These are phyloP conservation scores for Oidium heveae DNA, from an alignment of 2,329 filamentous ascomycete genomes.

Conservation along the genomic window DNA sequence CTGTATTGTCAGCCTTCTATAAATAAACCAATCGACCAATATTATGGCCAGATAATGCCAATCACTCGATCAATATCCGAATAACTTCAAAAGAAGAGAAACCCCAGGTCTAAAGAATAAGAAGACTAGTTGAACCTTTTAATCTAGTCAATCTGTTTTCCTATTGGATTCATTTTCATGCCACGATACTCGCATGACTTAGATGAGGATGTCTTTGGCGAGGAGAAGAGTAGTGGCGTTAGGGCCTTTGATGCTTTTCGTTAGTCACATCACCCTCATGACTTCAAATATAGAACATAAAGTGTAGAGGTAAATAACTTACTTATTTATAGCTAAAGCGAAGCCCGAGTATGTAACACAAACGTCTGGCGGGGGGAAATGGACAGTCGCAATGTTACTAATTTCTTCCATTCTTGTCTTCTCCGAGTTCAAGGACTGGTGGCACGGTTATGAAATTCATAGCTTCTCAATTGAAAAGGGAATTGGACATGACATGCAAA, in stretches of 20 bases:
- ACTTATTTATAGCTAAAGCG: conserved; percentile 46
- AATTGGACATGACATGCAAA: conserved; percentile 63
- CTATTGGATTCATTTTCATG: too few relatives aligned
- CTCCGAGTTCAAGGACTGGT: conserved; percentile 62
- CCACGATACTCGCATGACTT: conserved; percentile 17
- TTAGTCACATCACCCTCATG: conserved; percentile 23
- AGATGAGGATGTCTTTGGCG: conserved; percentile 58
- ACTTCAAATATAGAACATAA: not conserved
- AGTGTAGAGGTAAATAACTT: not conserved
- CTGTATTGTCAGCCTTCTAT: too few relatives aligned
- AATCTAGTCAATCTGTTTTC: too few relatives aligned
- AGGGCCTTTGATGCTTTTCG: conserved; percentile 93
- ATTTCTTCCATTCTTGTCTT: conserved; percentile 52
- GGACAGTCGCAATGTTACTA: conserved; percentile 61
- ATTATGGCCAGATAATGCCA: too few relatives aligned
- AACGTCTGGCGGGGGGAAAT: conserved; percentile 72
- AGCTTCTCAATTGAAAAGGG: conserved; percentile 87
- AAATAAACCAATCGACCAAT: too few relatives aligned
- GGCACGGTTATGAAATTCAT: conserved; percentile 59
- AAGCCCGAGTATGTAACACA: conserved; percentile 78
- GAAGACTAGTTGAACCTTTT: too few relatives aligned
- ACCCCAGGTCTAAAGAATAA: too few relatives aligned
- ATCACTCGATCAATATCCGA: too few relatives aligned
- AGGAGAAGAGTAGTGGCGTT: conserved; percentile 40
- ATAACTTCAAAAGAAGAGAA: too few relatives aligned